phyloP scores from a whole-genome alignment of 179 eudicot species.

The Beta macrorhiza region DNA sequence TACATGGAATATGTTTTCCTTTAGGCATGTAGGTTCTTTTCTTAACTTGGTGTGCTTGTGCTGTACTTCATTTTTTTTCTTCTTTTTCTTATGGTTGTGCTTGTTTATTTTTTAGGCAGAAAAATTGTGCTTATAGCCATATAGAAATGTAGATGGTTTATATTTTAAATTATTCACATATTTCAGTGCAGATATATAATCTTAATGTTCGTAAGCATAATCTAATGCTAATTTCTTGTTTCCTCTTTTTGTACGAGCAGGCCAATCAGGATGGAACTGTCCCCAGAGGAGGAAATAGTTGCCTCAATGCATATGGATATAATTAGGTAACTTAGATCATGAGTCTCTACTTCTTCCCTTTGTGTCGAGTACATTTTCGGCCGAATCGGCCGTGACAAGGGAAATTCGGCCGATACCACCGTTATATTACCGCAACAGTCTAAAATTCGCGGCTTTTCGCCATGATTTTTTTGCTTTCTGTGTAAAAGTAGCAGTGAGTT shows the following conservation, averaged over 20 bases:
- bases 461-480: too few species aligned
- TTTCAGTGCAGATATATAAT: not conserved
- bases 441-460: too few species aligned
- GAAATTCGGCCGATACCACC: too few species aligned
- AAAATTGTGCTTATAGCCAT: not conserved
- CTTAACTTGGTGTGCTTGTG: not conserved
- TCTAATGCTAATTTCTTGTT: not conserved
- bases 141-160: not conserved
- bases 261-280: conserved; percentile 72
- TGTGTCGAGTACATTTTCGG: not conserved
- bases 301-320: conserved; percentile 86
- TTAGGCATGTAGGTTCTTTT: not conserved
- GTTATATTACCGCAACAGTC: too few species aligned
- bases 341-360: not conserved
- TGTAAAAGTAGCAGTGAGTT: too few species aligned
- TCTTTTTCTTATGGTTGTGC: not conserved
- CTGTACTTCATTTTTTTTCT: too few species aligned
- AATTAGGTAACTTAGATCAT: conserved; percentile 47
- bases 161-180: not conserved
- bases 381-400: too few species aligned
- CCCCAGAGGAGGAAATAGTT: conserved; percentile 92
- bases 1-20: too few species aligned
- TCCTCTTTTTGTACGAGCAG: conserved; percentile 34
- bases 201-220: not conserved
- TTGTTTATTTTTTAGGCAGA: not conserved